These are phyloP conservation scores for Barbarea vulgaris DNA, from an alignment of 345 rosid species.

Conservation along the genomic window DNA sequence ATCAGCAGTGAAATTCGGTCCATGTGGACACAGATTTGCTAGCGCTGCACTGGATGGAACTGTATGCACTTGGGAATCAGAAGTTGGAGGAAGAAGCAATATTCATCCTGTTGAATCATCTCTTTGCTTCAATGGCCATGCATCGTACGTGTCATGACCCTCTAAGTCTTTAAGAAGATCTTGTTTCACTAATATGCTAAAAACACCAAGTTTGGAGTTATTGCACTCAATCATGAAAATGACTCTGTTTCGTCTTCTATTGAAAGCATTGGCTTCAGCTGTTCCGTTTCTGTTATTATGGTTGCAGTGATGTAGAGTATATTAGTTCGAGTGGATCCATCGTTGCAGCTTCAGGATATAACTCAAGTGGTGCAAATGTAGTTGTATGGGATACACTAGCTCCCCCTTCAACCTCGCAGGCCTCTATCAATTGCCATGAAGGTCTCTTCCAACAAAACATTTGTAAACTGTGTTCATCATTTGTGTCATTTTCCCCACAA, in stretches of 20 bases:
- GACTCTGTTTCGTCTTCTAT: neutral
- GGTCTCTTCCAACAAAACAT: conserved; percentile 46
- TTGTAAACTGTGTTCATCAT: conserved; percentile 9
- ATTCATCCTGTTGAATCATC: conserved; percentile 81
- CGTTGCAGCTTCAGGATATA: conserved; percentile 81
- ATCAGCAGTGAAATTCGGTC: conserved; percentile 82
- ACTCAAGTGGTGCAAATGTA: conserved; percentile 77
- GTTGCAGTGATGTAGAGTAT: conserved; percentile 82
- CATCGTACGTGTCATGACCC: conserved; percentile 61
- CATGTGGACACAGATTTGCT: conserved; percentile 86
- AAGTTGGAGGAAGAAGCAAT: conserved; percentile 92
- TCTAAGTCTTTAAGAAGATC: neutral
- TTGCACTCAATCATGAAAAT: conserved; percentile 2
- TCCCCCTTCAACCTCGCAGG: conserved; percentile 83
- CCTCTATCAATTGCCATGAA: conserved; percentile 86
- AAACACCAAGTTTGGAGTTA: neutral
- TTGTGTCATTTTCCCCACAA: neutral
- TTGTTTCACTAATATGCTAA: conserved; percentile 7
- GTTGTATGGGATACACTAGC: conserved; percentile 96
- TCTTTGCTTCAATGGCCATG: conserved; percentile 82
- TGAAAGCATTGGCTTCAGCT: neutral
- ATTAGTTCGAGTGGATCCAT: conserved; percentile 89
- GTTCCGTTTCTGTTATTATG: conserved; percentile 13
- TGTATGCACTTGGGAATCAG: conserved; percentile 90
- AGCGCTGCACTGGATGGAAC: conserved; percentile 91